A percentile compares a stretch with the other conserved stretches of the same genome.
Conservation (phyloP, 176 grass and related monocot genomes). For the Hsuehochloa calcarea region DNA sequence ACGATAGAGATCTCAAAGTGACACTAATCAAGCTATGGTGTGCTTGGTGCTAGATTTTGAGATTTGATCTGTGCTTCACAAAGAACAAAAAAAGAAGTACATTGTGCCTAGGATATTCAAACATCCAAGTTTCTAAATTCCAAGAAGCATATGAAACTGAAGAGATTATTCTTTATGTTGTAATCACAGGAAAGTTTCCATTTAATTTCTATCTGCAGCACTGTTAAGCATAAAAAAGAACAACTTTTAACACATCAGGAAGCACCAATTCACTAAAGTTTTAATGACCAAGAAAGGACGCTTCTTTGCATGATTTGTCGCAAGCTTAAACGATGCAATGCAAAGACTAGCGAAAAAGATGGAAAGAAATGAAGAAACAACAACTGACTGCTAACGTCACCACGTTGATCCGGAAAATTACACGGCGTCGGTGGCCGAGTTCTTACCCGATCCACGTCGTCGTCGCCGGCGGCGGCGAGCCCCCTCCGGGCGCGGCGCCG, state of each 20-base stretch:
- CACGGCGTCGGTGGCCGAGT: neutral
- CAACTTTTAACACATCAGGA: neutral
- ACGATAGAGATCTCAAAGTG: neutral
- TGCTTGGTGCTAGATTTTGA: neutral
- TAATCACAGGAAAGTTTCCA: neutral
- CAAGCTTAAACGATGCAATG: neutral
- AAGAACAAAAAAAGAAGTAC: neutral
- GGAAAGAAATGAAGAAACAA: neutral
- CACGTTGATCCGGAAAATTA: slow-evolving; percentile 11
- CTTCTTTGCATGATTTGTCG: neutral
- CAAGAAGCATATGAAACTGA: neutral
- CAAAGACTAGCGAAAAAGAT: neutral
- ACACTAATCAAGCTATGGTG: neutral
- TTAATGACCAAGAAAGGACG: neutral
- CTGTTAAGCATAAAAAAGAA: neutral
- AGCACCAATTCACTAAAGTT: slow-evolving; percentile 4
- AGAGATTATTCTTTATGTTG: neutral
- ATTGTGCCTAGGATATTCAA: neutral
- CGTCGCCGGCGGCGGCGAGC: neutral
- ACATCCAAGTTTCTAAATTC: neutral
- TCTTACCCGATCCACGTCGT: slow-evolving; percentile 60
- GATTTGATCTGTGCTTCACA: neutral
- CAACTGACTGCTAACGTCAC: neutral
- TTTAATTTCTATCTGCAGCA: neutral
- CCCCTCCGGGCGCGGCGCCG: slow-evolving; percentile 41